These are phyloP conservation scores for Helianthus annuus DNA, from an alignment of 129 eudicot species.

Conservation along the genomic window HanXRQr2.0-SUNRISE NC_035443.2:18242117-18242616, in stretches of 20 bases:
- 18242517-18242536: not conserved
- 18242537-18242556: constrained; percentile 38
- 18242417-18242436: constrained; percentile 49
- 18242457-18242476: constrained; percentile 53
- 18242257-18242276: not conserved
- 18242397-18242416: constrained; percentile 51
- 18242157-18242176: constrained; percentile 84
- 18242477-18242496: constrained; percentile 49
- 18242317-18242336: constrained; percentile 82
- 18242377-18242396: constrained; percentile 64
- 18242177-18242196: constrained; percentile 78
- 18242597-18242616: constrained; percentile 64
- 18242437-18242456: constrained; percentile 63
- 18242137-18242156: constrained; percentile 71
- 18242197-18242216: constrained; percentile 93
- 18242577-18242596: constrained; percentile 50
- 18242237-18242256: constrained; percentile 36
- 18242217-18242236: constrained; percentile 73
- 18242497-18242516: not conserved
- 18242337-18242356: constrained; percentile 91
- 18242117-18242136: constrained; percentile 67
- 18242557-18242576: constrained; percentile 55
- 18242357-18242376: constrained; percentile 67
- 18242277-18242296: not conserved
- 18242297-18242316: not conserved